Evolutionary conservation across 306 rosid species (phyloP).

Genomic region (Canavalia gladiata): DNA sequence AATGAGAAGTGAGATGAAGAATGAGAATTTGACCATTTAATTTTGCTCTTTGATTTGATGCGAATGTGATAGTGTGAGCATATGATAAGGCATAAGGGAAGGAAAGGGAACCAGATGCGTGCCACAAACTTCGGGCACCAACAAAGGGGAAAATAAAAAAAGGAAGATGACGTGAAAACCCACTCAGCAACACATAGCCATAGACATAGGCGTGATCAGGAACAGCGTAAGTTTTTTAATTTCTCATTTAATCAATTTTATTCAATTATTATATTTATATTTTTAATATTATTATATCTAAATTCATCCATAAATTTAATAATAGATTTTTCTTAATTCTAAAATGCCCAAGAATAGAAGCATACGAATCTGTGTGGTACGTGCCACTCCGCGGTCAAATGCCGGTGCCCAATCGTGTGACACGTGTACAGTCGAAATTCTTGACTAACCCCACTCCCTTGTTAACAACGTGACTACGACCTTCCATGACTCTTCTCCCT

Average conservation of each 20-base stretch:
- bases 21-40: slow-evolving; percentile 28
- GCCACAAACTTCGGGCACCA: slow-evolving; percentile 61
- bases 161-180: slow-evolving; percentile 54
- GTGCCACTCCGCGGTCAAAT: slow-evolving; percentile 73
- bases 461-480: slow-evolving; percentile 49
- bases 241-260: background rate
- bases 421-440: slow-evolving; percentile 71
- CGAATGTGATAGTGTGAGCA: slow-evolving; percentile 41
- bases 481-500: background rate
- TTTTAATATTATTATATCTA: background rate
- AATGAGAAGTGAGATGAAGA: background rate
- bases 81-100: slow-evolving; percentile 19
- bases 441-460: slow-evolving; percentile 52
- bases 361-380: slow-evolving; percentile 50
- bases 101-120: slow-evolving; percentile 41
- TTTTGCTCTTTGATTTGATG: slow-evolving; percentile 27
- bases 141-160: background rate
- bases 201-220: slow-evolving; percentile 55
- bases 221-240: slow-evolving; percentile 21
- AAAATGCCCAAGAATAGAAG: background rate
- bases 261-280: background rate
- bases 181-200: slow-evolving; percentile 52
- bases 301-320: background rate
- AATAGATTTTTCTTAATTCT: background rate
- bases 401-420: slow-evolving; percentile 71